Base-by-base conservation (phyloP, 1,284 basidiomycete species). In the Cutaneotrichosporon dermatis region DNA sequence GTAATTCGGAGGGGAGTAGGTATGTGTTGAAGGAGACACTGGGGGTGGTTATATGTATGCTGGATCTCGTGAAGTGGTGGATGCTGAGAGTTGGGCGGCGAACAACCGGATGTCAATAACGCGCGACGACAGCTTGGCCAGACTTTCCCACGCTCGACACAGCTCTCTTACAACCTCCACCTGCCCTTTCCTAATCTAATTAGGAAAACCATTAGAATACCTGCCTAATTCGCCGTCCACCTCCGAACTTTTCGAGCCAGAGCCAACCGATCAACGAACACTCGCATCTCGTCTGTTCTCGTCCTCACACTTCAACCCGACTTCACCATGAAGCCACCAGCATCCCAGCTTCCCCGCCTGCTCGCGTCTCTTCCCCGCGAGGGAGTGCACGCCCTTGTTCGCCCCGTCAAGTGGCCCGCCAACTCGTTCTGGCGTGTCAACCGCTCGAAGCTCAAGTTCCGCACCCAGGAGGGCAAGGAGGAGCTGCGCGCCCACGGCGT, bases 391-490 rank as follows among this genome's bases (percentile, higher is more conserved):
- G 57, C 62, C 7, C 62, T 75, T 44, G 66, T 76, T 36, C 66
- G 67, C 40, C 69, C 69, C 7, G 52, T 55, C 36, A 42, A 58
- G 37, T 66, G 62, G 65, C 66, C 67, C 34, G 55, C 51, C 25
- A 62, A 67, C 56, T 64, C 66, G 37, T 75, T 71, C 59, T 74
- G 71, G 61, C 66, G 66, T 46, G 60, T 76, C 39, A 70, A 70
- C 8, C 58, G 67, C 11, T 64, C 68, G 4, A 58, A 66, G 40
- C 66, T 75, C 51, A 64, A 67, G 51, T 71, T 70, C 60, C 58
- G 57, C 42, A 13, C 45, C 6, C 54, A 55, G 36, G 46, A 35
- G 39, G 52, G 41, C 13, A 53, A 53, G 13, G 62, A 55, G 9
- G 56, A 62, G 16, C 42, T 69, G 11, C 62, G 56, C 43, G 67